Evolutionary conservation across 305 asterid genomes (phyloP), one percentile per base, ranked within the genome.

Genomic region (Fraxinus baroniana): DNA sequence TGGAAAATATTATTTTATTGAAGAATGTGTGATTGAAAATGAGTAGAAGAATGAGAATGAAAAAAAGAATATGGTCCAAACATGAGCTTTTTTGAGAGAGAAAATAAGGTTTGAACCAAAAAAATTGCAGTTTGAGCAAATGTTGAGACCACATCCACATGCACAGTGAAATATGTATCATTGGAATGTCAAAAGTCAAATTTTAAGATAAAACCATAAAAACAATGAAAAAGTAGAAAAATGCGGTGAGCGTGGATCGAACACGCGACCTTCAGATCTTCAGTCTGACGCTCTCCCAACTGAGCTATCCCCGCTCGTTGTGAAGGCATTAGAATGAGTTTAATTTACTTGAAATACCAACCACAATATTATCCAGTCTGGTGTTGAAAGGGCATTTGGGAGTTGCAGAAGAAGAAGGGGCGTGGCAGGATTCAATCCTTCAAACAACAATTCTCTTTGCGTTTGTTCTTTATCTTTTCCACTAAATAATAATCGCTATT

Each of bases 271-370:
- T 92, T 92, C 95, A 91, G 87, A 93, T 91, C 96, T 93, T 93
- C 91, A 92, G 97, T 92, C 94, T 93, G 97, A 90, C 93, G 93
- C 96, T 93, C 98, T 94, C 97, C 95, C 94, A 94, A 94, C 94
- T 93, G 97, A 93, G 94, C 95, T 93, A 90, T 93, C 96, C 97
- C 97, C 94, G 90, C 95, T 71, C 17, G 39, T 1, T 10, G 18
- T 3, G 0, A 0, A 7, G 7, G 7, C 15, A 2, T 10, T 13
- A 60, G 2, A 18, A 2, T 0, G 0, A 2, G 0, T 2, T 0
- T n/a, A 1, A 5, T 2, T 0, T 57, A 44, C 0, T 1, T 49
- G 17, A 0, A 17, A 55, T n/a, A 2, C 26, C 8, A 18, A 57
- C 8, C 22, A 6, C 0, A 12, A 3, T 4, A 4, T 41, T 8